Percentiles rank a stretch among this genome's conserved stretches.
Evolutionary conservation across 306 rosid species (phyloP).

Genomic region (Vigna hirtella): DNA sequence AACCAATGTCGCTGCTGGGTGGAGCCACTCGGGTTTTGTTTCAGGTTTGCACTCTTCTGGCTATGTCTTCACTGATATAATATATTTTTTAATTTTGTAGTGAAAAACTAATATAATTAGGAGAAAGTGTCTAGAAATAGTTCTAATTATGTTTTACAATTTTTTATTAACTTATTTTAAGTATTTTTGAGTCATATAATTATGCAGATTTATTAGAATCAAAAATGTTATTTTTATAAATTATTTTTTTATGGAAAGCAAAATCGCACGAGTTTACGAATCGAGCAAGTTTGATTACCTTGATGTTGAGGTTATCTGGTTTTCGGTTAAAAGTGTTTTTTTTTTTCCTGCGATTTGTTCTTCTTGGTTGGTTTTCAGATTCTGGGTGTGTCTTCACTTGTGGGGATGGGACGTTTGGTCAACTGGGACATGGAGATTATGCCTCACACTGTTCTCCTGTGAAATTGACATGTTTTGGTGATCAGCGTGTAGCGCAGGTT

Average conservation of each 20-base stretch:
- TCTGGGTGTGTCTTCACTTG: conserved; percentile 71
- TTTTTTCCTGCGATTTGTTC: not conserved
- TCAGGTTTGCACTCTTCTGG: conserved; percentile 61
- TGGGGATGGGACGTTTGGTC: conserved; percentile 95
- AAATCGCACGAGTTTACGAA: too few relatives aligned
- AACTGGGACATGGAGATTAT: conserved; percentile 91
- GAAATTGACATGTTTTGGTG: conserved; percentile 61
- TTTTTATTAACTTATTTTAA: too few relatives aligned
- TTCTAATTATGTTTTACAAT: too few relatives aligned
- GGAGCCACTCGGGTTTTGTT: conserved; percentile 96
- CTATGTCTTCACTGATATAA: not conserved
- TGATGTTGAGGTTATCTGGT: not conserved
- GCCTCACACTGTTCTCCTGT: conserved; percentile 64
- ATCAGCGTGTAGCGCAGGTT: conserved; percentile 60
- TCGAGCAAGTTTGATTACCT: too few relatives aligned
- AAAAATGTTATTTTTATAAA: too few relatives aligned
- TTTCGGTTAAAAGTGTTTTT: not conserved
- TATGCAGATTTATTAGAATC: too few relatives aligned
- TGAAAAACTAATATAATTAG: too few relatives aligned
- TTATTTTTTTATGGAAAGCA: too few relatives aligned
- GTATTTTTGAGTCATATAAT: too few relatives aligned
- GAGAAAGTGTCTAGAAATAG: too few relatives aligned
- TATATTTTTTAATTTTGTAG: too few relatives aligned
- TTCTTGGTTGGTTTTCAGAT: conserved; percentile 53
- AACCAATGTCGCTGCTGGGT: conserved; percentile 81